phyloP scores from a whole-genome alignment of 768 basidiomycete genomes.

The Amanita fuliginea region DNA sequence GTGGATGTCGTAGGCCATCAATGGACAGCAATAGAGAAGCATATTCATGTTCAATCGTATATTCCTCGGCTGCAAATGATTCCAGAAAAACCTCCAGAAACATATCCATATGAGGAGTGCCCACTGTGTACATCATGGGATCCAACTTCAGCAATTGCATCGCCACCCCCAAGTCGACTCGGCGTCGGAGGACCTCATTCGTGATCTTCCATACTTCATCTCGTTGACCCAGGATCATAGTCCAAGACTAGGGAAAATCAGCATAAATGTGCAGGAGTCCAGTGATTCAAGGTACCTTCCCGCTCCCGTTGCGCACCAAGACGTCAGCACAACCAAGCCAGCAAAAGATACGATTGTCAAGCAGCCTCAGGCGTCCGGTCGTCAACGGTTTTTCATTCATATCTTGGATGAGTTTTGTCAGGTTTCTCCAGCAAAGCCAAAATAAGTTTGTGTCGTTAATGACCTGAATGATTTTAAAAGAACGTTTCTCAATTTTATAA shows the following conservation, averaged over 20 bases:
- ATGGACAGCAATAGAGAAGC: conserved; percentile 43
- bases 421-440: conserved; percentile 26
- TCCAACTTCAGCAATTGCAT: conserved; percentile 44
- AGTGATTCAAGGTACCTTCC: conserved; percentile 13
- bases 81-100: conserved; percentile 43
- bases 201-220: conserved; percentile 46
- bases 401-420: neutral
- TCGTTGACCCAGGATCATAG: conserved; percentile 39
- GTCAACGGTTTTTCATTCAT: conserved; percentile 2
- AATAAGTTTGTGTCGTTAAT: conserved; percentile 8
- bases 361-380: conserved; percentile 11
- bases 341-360: conserved; percentile 53
- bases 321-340: conserved; percentile 67
- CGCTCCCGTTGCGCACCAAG: conserved; percentile 25
- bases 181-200: conserved; percentile 37
- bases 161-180: conserved; percentile 56
- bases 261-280: neutral
- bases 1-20: conserved; percentile 43
- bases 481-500: neutral
- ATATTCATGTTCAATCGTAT: conserved; percentile 50
- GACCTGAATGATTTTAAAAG: conserved; percentile 8
- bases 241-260: conserved; percentile 41
- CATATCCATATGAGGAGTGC: conserved; percentile 19
- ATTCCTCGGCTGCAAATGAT: conserved; percentile 33
- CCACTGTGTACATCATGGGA: conserved; percentile 48